These are phyloP conservation scores for Asterella californica DNA, from an alignment of 225 moss, liverwort and hornwort genomes.

Conservation along the genomic window DNA sequence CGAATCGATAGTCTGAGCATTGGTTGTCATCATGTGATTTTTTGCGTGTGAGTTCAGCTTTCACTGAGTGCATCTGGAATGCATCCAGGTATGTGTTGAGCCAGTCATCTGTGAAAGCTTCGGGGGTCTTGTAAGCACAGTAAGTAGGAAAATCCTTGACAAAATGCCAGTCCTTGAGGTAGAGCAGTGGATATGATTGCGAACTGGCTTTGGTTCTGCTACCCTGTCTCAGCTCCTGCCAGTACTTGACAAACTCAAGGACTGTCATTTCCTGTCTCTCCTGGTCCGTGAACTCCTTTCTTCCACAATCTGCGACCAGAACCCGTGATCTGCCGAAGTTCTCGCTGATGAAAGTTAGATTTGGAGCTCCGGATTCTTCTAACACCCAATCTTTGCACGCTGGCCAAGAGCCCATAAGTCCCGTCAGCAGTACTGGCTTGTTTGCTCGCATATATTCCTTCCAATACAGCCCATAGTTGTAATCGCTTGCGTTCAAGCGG, in stretches of 20 bases:
- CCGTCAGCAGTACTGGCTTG: constrained; percentile 31
- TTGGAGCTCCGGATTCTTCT: constrained; percentile 22
- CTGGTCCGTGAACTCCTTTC: constrained; percentile 28
- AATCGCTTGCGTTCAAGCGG: constrained; percentile 15
- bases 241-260: constrained; percentile 20
- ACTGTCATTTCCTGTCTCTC: constrained; percentile 29
- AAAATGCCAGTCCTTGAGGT: constrained; percentile 41
- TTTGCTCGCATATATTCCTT: constrained; percentile 27
- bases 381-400: constrained; percentile 31
- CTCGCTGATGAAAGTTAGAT: constrained; percentile 18
- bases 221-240: constrained; percentile 17
- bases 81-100: constrained; percentile 31
- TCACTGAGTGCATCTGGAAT: constrained; percentile 22
- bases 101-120: constrained; percentile 34
- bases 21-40: constrained; percentile 1
- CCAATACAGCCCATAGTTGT: constrained; percentile 25
- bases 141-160: constrained; percentile 35
- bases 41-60: background rate
- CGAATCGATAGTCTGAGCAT: constrained; percentile 35
- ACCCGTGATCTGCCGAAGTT: constrained; percentile 28
- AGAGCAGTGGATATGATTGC: constrained; percentile 9
- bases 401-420: constrained; percentile 30
- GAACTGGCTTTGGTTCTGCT: background rate
- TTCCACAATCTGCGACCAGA: constrained; percentile 31
- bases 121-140: constrained; percentile 26